phyloP scores from a whole-genome alignment of 2,329 filamentous ascomycete genomes.

The Epichloe brachyelytri region DNA sequence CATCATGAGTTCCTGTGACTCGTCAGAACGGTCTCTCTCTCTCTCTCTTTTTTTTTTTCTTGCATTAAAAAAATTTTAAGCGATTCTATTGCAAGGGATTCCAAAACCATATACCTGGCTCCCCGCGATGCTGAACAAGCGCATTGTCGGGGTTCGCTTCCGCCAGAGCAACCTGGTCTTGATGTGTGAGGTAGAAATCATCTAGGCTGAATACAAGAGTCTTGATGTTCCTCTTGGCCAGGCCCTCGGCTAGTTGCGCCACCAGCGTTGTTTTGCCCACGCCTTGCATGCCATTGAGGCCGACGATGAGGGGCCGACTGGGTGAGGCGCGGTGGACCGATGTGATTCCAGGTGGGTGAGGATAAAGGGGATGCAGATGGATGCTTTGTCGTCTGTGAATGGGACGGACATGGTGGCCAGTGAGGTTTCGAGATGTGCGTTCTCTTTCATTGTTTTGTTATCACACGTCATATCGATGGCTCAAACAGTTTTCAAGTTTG shows the following conservation, averaged over 20 bases:
- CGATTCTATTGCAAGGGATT: background rate
- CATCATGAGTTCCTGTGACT: slow-evolving; percentile 53
- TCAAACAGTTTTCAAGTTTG: too few relatives aligned
- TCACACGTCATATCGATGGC: too few relatives aligned
- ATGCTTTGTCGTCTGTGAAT: slow-evolving; percentile 65
- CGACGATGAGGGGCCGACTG: slow-evolving; percentile 60
- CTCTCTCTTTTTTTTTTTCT: too few relatives aligned
- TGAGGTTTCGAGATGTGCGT: background rate
- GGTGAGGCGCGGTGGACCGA: slow-evolving; percentile 16
- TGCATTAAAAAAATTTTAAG: background rate
- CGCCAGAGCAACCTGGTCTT: slow-evolving; percentile 53
- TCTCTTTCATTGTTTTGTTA: background rate
- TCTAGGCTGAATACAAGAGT: slow-evolving; percentile 73
- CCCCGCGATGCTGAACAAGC: slow-evolving; percentile 68
- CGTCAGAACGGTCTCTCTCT: background rate
- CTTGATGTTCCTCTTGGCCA: slow-evolving; percentile 44
- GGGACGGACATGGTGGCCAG: background rate
- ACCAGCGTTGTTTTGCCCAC: slow-evolving; percentile 88
- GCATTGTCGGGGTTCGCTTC: slow-evolving; percentile 54
- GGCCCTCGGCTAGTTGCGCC: slow-evolving; percentile 46
- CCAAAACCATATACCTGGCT: slow-evolving; percentile 43
- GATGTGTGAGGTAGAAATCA: slow-evolving; percentile 73
- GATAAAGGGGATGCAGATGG: slow-evolving; percentile 67
- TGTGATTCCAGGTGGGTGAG: slow-evolving; percentile 44
- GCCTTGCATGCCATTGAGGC: slow-evolving; percentile 83